phyloP scores from a whole-genome alignment of 23 red algal species.

The Gracilaria domingensis region DNA sequence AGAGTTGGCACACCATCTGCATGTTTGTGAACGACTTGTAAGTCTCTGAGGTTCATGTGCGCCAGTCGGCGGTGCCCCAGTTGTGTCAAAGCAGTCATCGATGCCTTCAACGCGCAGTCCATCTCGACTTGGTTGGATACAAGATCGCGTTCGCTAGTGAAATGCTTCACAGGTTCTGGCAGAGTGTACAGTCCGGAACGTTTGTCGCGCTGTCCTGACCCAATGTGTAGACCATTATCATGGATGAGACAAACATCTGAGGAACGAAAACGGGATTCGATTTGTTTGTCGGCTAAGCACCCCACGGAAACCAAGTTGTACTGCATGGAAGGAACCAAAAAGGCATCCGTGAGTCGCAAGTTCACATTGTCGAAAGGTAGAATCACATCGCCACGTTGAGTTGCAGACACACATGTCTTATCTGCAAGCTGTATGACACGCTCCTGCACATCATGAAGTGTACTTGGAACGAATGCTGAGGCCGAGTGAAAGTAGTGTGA shows the following conservation, averaged over 20 bases:
- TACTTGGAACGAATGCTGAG: neutral
- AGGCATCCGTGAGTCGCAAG: conserved; percentile 4
- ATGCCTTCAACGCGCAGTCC: too few relatives aligned
- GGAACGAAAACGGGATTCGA: conserved; percentile 14
- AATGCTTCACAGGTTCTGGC: neutral
- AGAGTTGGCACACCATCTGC: neutral
- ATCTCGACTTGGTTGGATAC: too few relatives aligned
- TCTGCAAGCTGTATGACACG: conserved; percentile 20
- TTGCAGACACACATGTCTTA: conserved; percentile 35
- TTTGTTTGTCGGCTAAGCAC: conserved; percentile 12
- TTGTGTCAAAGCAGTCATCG: neutral
- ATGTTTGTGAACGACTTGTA: conserved; percentile 10
- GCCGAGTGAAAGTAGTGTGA: neutral
- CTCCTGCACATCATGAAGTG: neutral
- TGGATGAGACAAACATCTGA: conserved; percentile 22
- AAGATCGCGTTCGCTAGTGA: neutral
- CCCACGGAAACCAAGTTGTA: conserved; percentile 2
- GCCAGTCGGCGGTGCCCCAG: conserved; percentile 8
- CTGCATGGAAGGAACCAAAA: neutral
- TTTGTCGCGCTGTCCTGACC: neutral
- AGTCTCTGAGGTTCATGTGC: conserved; percentile 15
- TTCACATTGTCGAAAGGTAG: conserved; percentile 26
- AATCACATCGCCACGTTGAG: conserved; percentile 21
- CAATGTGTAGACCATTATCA: neutral
- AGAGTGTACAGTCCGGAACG: conserved; percentile 20